Percentiles rank a stretch among this genome's conserved stretches.
Evolutionary conservation across 1,284 basidiomycete genomes (phyloP).

Genomic region (Pyrrhoderma noxium): DNA sequence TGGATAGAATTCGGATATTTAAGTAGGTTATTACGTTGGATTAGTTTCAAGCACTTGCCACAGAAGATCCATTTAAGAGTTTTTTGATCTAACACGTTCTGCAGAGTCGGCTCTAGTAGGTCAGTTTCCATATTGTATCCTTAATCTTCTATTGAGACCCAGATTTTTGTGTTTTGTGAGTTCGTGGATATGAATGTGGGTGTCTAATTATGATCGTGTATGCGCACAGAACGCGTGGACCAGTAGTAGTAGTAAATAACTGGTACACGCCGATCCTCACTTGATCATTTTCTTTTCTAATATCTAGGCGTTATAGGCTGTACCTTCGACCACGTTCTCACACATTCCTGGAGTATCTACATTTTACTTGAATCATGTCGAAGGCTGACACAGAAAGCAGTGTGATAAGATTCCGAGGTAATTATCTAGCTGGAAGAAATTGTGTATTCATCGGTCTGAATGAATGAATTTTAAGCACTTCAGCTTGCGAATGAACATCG

Average conservation of each 20-base stretch:
- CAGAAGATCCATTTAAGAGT: slow-evolving; percentile 95
- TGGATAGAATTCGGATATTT: slow-evolving; percentile 27
- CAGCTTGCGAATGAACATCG: slow-evolving; percentile 85
- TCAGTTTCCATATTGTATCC: slow-evolving; percentile 39
- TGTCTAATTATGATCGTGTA: background rate
- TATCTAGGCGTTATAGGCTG: background rate
- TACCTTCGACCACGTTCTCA: slow-evolving; percentile 13
- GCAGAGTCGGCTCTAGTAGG: slow-evolving; percentile 69
- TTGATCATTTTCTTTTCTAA: background rate
- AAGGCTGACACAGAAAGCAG: background rate
- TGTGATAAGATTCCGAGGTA: slow-evolving; percentile 14
- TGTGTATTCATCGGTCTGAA: background rate
- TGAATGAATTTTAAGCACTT: slow-evolving; percentile 45
- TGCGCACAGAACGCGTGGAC: background rate
- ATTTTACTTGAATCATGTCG: slow-evolving; percentile 2
- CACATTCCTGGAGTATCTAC: slow-evolving; percentile 10
- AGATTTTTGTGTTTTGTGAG: background rate
- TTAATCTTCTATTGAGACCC: background rate
- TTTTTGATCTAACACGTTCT: slow-evolving; percentile 86
- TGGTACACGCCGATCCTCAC: background rate
- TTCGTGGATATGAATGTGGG: background rate
- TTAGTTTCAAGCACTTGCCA: slow-evolving; percentile 42
- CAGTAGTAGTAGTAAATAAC: too few relatives aligned
- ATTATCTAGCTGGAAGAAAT: background rate
- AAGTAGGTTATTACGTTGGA: background rate